Evolutionary conservation across 139 green algal species (phyloP), one percentile per base, ranked within the genome.

Genomic region (Chlorella ohadii): DNA sequence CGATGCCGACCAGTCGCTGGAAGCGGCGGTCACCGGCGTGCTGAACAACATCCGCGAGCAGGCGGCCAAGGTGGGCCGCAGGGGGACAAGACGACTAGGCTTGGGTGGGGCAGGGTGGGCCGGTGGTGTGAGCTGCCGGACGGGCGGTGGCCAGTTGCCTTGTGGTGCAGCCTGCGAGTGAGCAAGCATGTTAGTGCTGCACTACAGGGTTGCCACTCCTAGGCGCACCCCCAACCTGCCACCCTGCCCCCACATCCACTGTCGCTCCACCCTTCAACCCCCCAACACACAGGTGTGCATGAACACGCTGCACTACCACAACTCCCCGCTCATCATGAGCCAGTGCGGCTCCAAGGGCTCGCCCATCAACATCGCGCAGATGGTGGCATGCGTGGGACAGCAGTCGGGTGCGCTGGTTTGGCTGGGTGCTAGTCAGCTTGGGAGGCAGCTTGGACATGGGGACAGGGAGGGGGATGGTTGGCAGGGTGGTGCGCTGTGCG

Each of bases 371-470:
- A 99, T 99, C 79, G 94, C 94, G 44, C 79, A 86, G 81, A 99
- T 99, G 96, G 94, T 99, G 47, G 96, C 96, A 2, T 99, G 96
- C 84, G 97, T 99, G 78, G 97, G 97, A 0, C 97, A 99, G 92
- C 96, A 99, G 91, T 93, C 85, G 68, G 76, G 76, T 82, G 76
- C 23, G 74, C 27, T 6, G n/a, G n/a, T n/a, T n/a, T n/a, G n/a
- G n/a, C n/a, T n/a, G n/a, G 59, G 20, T n/a, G 59, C 2, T 19
- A 9, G 27, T 31, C 2, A 9, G 31, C 13, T 2, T 11, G 9
- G 63, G 12, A 36, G 28, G 5, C 63, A 36, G 2, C 5, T 3
- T 5, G 36, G 28, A 11, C 44, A 55, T 55, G 44, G 44, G 7
- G 7, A 55, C 44, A 11, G n/a, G n/a, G n/a, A n/a, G n/a, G n/a